Percentiles rank a stretch among this genome's conserved stretches.
Evolutionary conservation across 176 grass and related monocot species (phyloP).

Genomic region (Thinopyrum elongatum): DNA sequence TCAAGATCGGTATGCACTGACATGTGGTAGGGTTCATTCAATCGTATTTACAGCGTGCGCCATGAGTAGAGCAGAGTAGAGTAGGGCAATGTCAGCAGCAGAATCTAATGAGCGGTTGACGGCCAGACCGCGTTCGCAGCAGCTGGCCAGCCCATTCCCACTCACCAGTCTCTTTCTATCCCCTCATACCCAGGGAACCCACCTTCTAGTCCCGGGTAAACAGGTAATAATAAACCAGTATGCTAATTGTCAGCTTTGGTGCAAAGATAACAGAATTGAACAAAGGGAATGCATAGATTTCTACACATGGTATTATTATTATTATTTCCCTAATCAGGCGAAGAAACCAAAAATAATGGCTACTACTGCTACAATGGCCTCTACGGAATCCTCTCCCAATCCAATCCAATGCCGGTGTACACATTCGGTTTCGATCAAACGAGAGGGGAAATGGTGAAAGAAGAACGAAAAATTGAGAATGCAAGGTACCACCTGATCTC

Average conservation of each 20-base stretch:
- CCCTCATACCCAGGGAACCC: background rate
- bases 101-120: slow-evolving; percentile 4
- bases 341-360: slow-evolving; percentile 31
- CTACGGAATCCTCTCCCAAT: slow-evolving; percentile 38
- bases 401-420: slow-evolving; percentile 42
- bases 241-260: no score
- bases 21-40: background rate
- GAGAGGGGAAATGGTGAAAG: slow-evolving; percentile 12
- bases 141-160: slow-evolving; percentile 21
- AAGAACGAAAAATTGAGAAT: slow-evolving; percentile 43
- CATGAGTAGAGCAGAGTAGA: background rate
- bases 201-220: background rate
- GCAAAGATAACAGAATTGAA: background rate
- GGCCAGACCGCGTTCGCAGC: background rate
- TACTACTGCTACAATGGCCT: slow-evolving; percentile 57
- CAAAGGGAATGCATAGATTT: background rate
- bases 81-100: background rate
- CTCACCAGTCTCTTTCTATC: background rate
- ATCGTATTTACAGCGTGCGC: background rate
- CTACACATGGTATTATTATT: slow-evolving; percentile 31
- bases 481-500: slow-evolving; percentile 56
- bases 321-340: slow-evolving; percentile 36
- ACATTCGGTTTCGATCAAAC: slow-evolving; percentile 29
- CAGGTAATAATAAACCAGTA: background rate
- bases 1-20: background rate